These are phyloP conservation scores for Aureobasidium namibiae DNA, from an alignment of 2,329 filamentous ascomycete species.

Conservation along the genomic window DNA sequence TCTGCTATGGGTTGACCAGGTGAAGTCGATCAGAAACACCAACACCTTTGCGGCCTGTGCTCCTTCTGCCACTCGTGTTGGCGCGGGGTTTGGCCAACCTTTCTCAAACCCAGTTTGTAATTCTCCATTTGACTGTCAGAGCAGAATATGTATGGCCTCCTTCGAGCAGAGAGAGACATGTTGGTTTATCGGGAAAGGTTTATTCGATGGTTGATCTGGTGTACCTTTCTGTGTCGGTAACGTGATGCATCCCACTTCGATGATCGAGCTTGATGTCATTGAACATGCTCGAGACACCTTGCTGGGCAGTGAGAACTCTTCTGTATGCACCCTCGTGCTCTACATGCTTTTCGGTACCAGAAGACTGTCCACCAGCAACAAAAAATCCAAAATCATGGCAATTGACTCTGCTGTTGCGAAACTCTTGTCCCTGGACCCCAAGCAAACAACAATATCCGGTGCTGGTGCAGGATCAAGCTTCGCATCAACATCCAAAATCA, in stretches of 20 bases:
- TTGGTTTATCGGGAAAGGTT: neutral
- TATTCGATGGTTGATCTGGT: neutral
- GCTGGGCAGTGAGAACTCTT: too few relatives aligned
- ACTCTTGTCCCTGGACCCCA: conserved; percentile 52
- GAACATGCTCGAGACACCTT: neutral
- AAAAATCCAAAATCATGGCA: conserved; percentile 28
- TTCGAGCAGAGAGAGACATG: neutral
- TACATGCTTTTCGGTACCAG: neutral
- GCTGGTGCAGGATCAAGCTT: conserved; percentile 55
- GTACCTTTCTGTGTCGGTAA: neutral
- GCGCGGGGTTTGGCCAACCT: neutral
- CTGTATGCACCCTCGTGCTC: too few relatives aligned
- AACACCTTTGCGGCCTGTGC: neutral
- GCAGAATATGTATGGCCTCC: neutral
- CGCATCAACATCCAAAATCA: conserved; percentile 57
- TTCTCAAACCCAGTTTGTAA: neutral
- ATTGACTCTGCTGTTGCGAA: conserved; percentile 56
- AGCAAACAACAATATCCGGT: conserved; percentile 46
- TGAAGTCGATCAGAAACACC: conserved; percentile 6
- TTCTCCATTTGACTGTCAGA: neutral
- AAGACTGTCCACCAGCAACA: neutral
- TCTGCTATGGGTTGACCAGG: neutral
- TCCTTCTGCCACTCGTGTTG: neutral
- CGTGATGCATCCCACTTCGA: neutral
- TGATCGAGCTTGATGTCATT: conserved; percentile 7